These are phyloP conservation scores for Cucurbitaria berberidis DNA, from an alignment of 2,329 filamentous ascomycete species.

Conservation along the genomic window DNA sequence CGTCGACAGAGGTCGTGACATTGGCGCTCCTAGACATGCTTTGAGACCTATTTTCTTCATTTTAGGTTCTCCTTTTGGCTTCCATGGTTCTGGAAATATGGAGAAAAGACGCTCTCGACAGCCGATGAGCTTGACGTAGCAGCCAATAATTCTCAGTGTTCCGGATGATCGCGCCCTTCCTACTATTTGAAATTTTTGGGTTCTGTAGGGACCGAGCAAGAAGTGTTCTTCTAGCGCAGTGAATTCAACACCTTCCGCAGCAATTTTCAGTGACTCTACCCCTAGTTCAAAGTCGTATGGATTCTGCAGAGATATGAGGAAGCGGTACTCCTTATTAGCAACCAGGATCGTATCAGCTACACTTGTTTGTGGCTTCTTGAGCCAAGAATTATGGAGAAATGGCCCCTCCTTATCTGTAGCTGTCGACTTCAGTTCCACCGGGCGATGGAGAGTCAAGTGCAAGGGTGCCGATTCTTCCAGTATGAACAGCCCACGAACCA, in stretches of 20 bases:
- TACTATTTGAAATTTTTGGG: conserved; percentile 75
- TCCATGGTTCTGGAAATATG: conserved; percentile 80
- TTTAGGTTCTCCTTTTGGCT: conserved; percentile 70
- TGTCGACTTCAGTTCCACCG: conserved; percentile 39
- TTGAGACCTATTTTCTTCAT: conserved; percentile 75
- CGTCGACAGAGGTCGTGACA: conserved; percentile 45
- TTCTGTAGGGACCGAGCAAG: conserved; percentile 78
- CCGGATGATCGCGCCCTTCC: conserved; percentile 73
- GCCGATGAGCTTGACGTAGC: conserved; percentile 77
- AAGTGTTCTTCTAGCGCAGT: conserved; percentile 69
- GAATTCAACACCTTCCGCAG: conserved; percentile 75
- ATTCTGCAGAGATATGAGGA: conserved; percentile 87
- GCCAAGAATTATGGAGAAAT: conserved; percentile 94
- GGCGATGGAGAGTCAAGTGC: conserved; percentile 41
- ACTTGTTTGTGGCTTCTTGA: conserved; percentile 66
- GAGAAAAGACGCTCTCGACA: conserved; percentile 85
- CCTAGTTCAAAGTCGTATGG: conserved; percentile 93
- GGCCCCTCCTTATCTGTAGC: conserved; percentile 65
- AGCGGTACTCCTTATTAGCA: conserved; percentile 76
- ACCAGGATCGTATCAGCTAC: conserved; percentile 74
- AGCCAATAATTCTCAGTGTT: conserved; percentile 75
- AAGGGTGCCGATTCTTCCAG: conserved; percentile 49
- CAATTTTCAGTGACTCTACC: conserved; percentile 79
- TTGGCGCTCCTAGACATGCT: conserved; percentile 57
- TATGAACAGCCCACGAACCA: conserved; percentile 79